These are phyloP conservation scores for Barnettozyma pratensis DNA, from an alignment of 805 yeast species.

Conservation along the genomic window DNA sequence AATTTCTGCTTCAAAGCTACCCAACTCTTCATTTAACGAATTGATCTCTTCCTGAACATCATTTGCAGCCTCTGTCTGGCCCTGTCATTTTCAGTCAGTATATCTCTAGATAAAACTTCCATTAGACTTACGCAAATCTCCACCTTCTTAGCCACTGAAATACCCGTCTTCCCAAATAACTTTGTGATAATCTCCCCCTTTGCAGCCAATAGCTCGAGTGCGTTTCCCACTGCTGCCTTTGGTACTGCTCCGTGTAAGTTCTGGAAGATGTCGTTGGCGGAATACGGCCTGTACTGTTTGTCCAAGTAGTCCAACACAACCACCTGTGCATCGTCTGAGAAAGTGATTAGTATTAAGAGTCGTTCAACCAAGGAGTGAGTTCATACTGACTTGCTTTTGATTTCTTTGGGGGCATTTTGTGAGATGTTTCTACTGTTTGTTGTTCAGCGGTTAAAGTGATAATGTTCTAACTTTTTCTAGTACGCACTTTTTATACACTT, in stretches of 20 bases:
- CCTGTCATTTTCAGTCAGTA: background rate
- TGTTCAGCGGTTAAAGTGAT: background rate
- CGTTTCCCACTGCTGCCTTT: conserved; percentile 30
- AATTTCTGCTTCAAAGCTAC: background rate
- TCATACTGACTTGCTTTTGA: background rate
- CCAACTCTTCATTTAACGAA: background rate
- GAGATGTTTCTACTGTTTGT: background rate
- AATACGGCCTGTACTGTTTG: conserved; percentile 44
- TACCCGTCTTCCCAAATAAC: conserved; percentile 38
- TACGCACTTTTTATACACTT: background rate
- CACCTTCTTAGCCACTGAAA: conserved; percentile 38
- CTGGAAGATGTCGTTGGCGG: conserved; percentile 39
- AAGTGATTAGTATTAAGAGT: background rate
- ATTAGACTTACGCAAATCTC: conserved; percentile 10
- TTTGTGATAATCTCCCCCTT: conserved; percentile 33
- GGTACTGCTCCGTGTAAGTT: conserved; percentile 38
- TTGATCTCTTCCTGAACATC: background rate
- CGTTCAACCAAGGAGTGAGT: background rate
- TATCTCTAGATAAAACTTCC: background rate
- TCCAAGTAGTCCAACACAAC: conserved; percentile 34
- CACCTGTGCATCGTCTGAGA: conserved; percentile 24
- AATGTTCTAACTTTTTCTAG: background rate
- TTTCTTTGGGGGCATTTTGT: conserved; percentile 7
- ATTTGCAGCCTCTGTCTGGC: background rate
- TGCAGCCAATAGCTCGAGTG: conserved; percentile 32